These are phyloP conservation scores for Daldinia bambusicola DNA, from an alignment of 495 filamentous ascomycete genomes.

Conservation along the genomic window DNA sequence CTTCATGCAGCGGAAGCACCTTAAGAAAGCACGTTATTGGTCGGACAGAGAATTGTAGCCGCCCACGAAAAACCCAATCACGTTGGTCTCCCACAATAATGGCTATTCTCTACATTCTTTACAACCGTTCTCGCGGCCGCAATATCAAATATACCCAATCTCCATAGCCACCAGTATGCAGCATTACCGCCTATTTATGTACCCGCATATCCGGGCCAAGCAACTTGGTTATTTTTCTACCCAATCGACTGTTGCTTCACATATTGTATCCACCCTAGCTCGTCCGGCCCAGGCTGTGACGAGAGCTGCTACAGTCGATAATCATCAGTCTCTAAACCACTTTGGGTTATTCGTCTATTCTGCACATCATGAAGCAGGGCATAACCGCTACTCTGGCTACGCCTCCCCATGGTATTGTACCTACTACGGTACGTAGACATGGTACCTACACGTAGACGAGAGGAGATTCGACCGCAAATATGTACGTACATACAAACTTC, in stretches of 20 bases:
- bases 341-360: slow-evolving; percentile 32
- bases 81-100: slow-evolving; percentile 38
- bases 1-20: slow-evolving; percentile 39
- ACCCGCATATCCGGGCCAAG: slow-evolving; percentile 21
- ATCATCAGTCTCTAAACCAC: slow-evolving; percentile 27
- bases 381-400: slow-evolving; percentile 32
- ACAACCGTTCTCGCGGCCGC: slow-evolving; percentile 33
- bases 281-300: slow-evolving; percentile 19
- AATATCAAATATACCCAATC: slow-evolving; percentile 36
- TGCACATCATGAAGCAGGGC: slow-evolving; percentile 47
- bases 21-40: slow-evolving; percentile 50
- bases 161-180: slow-evolving; percentile 21
- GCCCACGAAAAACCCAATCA: slow-evolving; percentile 58
- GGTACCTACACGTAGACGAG: background rate
- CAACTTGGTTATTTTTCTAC: slow-evolving; percentile 20
- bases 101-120: slow-evolving; percentile 42
- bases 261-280: slow-evolving; percentile 23
- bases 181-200: slow-evolving; percentile 34
- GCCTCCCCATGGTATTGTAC: slow-evolving; percentile 14
- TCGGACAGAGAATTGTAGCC: slow-evolving; percentile 49
- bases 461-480: background rate
- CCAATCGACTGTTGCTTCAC: slow-evolving; percentile 41
- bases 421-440: background rate
- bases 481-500: slow-evolving; percentile 20
- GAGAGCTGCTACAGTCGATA: slow-evolving; percentile 31